These are phyloP conservation scores for Hibiscus tridactylites DNA, from an alignment of 345 rosid genomes.

Conservation along the genomic window DNA sequence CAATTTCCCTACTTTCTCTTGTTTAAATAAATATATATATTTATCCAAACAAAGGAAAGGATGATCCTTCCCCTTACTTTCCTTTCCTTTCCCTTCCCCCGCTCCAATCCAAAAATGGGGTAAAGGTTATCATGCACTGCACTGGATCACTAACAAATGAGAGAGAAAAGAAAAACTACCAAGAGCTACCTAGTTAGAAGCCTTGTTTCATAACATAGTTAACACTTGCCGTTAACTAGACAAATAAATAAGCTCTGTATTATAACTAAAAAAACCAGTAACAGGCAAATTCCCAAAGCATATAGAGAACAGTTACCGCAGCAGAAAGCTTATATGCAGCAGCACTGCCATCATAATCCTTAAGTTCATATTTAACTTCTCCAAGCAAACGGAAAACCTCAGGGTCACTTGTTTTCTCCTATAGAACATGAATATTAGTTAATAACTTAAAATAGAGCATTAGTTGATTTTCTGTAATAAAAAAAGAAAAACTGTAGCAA, in stretches of 20 bases:
- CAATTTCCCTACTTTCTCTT: no score
- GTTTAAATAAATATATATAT: no score
- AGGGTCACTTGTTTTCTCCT: conserved; percentile 77
- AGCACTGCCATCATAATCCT: conserved; percentile 83
- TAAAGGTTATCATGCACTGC: not conserved
- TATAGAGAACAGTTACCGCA: conserved; percentile 33
- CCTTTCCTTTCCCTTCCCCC: no score
- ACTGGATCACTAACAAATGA: not conserved
- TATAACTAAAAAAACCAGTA: not conserved
- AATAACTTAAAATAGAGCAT: conserved; percentile 11
- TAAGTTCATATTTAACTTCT: conserved; percentile 79
- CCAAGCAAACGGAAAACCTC: conserved; percentile 86
- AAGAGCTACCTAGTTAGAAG: conserved; percentile 1
- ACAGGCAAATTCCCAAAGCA: not conserved
- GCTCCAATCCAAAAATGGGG: no score
- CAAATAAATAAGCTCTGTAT: not conserved
- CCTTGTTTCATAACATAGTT: not conserved
- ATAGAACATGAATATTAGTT: conserved; percentile 19
- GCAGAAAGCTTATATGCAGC: conserved; percentile 63
- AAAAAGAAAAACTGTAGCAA: not conserved
- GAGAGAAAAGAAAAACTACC: not conserved
- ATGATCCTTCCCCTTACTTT: no score
- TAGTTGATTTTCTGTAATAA: conserved; percentile 15
- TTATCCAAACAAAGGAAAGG: no score
- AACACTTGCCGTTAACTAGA: not conserved